Conservation (phyloP, 306 rosid species). For the Prunus salicina region DNA sequence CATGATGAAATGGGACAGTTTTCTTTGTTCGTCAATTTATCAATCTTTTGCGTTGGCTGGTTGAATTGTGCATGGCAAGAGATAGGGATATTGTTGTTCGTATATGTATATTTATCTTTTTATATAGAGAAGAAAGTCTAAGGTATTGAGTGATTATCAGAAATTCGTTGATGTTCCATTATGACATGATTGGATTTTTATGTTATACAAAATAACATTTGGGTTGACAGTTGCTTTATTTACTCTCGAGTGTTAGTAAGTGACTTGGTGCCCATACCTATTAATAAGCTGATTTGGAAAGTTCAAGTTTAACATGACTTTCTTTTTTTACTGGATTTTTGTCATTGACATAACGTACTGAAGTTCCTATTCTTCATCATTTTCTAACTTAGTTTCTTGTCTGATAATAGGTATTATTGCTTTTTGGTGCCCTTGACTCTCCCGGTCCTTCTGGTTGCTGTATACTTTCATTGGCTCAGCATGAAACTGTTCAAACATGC, state of each 20-base stretch:
- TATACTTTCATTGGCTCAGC: constrained; percentile 85
- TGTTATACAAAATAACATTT: neutral
- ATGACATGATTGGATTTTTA: neutral
- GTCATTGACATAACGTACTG: neutral
- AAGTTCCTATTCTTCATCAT: neutral
- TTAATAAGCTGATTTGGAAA: neutral
- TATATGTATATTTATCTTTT: too few species aligned
- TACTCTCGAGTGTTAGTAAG: neutral
- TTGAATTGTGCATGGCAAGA: neutral
- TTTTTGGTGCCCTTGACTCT: constrained; percentile 84
- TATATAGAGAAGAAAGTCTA: neutral
- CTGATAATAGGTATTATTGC: constrained; percentile 62
- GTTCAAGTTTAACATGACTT: neutral
- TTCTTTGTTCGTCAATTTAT: neutral
- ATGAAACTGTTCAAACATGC: constrained; percentile 94
- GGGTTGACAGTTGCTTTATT: neutral
- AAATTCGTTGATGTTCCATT: neutral
- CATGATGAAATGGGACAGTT: neutral
- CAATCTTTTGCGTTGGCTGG: neutral
- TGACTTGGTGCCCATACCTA: neutral
- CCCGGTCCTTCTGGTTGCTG: constrained; percentile 68
- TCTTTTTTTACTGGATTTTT: neutral
- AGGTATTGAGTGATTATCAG: neutral
- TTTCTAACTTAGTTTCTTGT: constrained; percentile 12
- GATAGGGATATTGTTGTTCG: neutral